phyloP scores from a whole-genome alignment of 345 rosid species.

The Nephelium lappaceum region DNA sequence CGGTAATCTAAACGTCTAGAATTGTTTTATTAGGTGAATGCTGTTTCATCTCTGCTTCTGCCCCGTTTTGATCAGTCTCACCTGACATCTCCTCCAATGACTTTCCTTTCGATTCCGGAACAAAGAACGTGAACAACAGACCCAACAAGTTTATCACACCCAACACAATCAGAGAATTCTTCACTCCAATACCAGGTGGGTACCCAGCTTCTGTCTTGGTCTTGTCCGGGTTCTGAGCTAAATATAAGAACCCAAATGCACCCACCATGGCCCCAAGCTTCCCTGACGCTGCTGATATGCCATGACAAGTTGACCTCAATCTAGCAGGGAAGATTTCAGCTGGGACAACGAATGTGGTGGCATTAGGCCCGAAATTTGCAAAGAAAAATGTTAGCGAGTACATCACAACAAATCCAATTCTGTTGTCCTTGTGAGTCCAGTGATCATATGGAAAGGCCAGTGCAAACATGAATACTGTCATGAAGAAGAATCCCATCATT shows the following conservation, averaged over 20 bases:
- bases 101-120: slow-evolving; percentile 85
- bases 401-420: slow-evolving; percentile 56
- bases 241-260: slow-evolving; percentile 83
- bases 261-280: slow-evolving; percentile 88
- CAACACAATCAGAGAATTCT: slow-evolving; percentile 64
- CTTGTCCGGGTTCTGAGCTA: slow-evolving; percentile 73
- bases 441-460: slow-evolving; percentile 41
- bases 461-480: neutral
- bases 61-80: slow-evolving; percentile 33
- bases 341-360: slow-evolving; percentile 75
- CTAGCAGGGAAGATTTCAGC: slow-evolving; percentile 92
- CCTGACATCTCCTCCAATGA: slow-evolving; percentile 87
- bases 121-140: slow-evolving; percentile 66
- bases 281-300: slow-evolving; percentile 82
- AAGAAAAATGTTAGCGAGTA: slow-evolving; percentile 78
- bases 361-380: slow-evolving; percentile 78
- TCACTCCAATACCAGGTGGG: slow-evolving; percentile 86
- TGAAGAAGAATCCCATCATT: neutral
- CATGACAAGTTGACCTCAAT: slow-evolving; percentile 87
- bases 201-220: slow-evolving; percentile 81
- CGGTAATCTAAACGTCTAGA: neutral
- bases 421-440: slow-evolving; percentile 54
- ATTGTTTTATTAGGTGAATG: neutral
- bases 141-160: slow-evolving; percentile 70
- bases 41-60: neutral